These are phyloP conservation scores for Rhodocollybia butyracea DNA, from an alignment of 768 basidiomycete species.

Conservation along the genomic window DNA sequence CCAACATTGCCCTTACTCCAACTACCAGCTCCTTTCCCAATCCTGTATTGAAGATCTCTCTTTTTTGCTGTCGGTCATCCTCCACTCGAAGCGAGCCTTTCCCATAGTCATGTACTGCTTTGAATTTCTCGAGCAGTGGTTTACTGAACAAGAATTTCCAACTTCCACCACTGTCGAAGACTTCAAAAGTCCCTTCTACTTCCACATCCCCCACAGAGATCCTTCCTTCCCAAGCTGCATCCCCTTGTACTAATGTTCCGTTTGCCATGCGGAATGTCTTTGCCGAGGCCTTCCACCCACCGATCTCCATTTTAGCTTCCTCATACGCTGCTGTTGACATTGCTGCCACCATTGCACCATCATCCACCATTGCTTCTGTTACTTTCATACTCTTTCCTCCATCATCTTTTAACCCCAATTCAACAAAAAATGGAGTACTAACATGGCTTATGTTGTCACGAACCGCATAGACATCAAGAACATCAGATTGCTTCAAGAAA, in stretches of 20 bases:
- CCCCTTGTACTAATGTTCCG: background rate
- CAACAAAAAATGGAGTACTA: background rate
- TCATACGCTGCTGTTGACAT: background rate
- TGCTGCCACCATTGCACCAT: background rate
- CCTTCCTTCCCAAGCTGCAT: background rate
- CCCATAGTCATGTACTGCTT: constrained; percentile 23
- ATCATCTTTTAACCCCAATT: background rate
- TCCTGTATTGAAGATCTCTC: background rate
- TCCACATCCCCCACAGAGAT: background rate
- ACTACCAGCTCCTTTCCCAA: background rate
- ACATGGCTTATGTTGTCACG: too few species aligned
- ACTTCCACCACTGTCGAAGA: constrained; percentile 18
- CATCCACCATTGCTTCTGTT: background rate
- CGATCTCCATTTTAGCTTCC: background rate
- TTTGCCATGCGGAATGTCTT: background rate
- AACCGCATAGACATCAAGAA: background rate
- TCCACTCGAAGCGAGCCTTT: constrained; percentile 10
- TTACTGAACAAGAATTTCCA: constrained; percentile 28
- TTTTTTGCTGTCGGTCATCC: background rate
- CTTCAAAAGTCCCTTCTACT: background rate
- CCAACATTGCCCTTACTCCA: background rate
- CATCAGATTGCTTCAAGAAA: background rate
- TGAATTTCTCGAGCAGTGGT: constrained; percentile 18
- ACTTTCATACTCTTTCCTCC: background rate
- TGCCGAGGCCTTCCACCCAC: background rate